A percentile compares a stretch with the other conserved stretches of the same genome.
These are phyloP conservation scores for Lactarius hengduanensis DNA, from an alignment of 768 basidiomycete genomes.

Conservation along the genomic window DNA sequence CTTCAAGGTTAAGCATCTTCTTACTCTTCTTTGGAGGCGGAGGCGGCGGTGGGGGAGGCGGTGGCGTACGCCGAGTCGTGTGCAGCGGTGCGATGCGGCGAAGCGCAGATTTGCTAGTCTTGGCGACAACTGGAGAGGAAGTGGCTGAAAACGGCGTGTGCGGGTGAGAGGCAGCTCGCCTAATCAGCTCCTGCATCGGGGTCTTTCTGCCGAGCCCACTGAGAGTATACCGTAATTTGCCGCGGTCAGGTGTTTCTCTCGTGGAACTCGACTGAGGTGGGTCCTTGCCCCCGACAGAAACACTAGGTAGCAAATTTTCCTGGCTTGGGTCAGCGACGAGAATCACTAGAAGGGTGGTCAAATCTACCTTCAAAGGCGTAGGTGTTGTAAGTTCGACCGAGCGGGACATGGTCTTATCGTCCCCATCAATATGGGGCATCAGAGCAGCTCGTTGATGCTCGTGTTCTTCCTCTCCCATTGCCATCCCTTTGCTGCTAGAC, in stretches of 20 bases:
- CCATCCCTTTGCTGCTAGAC: background rate
- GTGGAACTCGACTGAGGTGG: background rate
- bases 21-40: conserved; percentile 77
- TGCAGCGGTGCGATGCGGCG: conserved; percentile 75
- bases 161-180: conserved; percentile 64
- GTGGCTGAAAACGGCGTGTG: conserved; percentile 55
- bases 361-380: conserved; percentile 4
- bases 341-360: too few species aligned
- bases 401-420: background rate
- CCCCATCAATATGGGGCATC: background rate
- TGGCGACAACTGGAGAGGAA: conserved; percentile 45
- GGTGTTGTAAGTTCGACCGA: conserved; percentile 1
- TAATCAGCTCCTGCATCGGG: conserved; percentile 75
- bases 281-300: background rate
- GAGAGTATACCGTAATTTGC: conserved; percentile 23
- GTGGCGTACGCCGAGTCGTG: conserved; percentile 68
- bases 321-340: conserved; percentile 3
- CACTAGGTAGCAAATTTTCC: conserved; percentile 9
- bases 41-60: conserved; percentile 66
- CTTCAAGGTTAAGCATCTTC: conserved; percentile 73
- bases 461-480: background rate
- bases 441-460: background rate
- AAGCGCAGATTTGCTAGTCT: conserved; percentile 60
- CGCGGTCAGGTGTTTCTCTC: conserved; percentile 9
- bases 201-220: conserved; percentile 41